These are phyloP conservation scores for Luffa acutangula DNA, from an alignment of 306 rosid genomes.

Conservation along the genomic window DNA sequence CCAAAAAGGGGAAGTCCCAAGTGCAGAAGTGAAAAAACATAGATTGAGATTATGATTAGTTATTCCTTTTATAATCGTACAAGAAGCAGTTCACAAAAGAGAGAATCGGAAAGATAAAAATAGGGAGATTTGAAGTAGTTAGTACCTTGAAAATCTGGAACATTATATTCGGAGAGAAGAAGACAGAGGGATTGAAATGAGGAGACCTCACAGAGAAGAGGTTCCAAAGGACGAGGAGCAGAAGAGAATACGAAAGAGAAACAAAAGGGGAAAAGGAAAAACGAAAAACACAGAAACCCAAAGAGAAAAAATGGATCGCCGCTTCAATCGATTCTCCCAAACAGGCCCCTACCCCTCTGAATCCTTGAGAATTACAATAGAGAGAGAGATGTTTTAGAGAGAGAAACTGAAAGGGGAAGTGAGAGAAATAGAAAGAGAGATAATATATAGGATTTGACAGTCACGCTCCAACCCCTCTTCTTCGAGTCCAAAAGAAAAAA, in stretches of 20 bases:
- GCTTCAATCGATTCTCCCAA: conserved; percentile 68
- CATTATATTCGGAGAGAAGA: conserved; percentile 44
- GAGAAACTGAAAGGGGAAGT: conserved; percentile 18
- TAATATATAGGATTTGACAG: conserved; percentile 92
- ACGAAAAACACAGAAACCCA: background rate
- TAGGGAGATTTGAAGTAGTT: background rate
- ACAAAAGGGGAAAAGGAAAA: background rate
- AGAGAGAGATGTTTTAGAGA: conserved; percentile 14
- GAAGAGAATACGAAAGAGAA: background rate
- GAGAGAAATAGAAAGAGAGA: conserved; percentile 20
- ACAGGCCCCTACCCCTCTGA: conserved; percentile 30
- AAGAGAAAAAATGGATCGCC: conserved; percentile 23
- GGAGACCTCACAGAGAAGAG: conserved; percentile 32
- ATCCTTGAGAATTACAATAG: conserved; percentile 21
- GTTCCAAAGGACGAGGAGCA: conserved; percentile 42
- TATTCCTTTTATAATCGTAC: background rate
- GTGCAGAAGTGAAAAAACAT: background rate
- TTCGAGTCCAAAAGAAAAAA: too few species aligned
- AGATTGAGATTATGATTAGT: background rate
- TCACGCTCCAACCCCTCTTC: conserved; percentile 49
- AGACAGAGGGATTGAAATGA: conserved; percentile 27
- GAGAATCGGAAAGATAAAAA: background rate
- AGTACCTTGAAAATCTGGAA: conserved; percentile 86
- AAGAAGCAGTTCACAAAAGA: background rate
- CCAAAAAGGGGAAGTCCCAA: background rate